phyloP scores from a whole-genome alignment of 441 rosid species.

The Gossypium laxum region DNA sequence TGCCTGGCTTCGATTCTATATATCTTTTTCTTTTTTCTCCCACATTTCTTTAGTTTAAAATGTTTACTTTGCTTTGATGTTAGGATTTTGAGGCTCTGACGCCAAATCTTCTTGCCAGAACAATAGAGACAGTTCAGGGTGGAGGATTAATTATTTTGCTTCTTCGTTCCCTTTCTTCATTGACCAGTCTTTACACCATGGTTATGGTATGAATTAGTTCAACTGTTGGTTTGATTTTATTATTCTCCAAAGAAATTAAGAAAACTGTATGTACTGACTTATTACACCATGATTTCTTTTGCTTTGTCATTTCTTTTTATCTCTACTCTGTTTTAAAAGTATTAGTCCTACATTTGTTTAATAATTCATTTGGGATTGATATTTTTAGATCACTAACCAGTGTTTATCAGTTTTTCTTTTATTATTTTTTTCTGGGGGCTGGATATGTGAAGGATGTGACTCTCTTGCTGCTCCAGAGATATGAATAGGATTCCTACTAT shows the following conservation, averaged over 20 bases:
- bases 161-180: conserved; percentile 65
- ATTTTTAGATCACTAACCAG: neutral
- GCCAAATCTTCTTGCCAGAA: conserved; percentile 89
- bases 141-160: conserved; percentile 79
- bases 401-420: neutral
- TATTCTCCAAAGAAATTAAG: neutral
- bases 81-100: conserved; percentile 98
- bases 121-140: conserved; percentile 97
- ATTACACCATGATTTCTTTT: neutral
- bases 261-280: neutral
- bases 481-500: neutral
- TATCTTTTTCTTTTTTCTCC: neutral
- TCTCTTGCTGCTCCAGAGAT: neutral
- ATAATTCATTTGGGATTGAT: neutral
- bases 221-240: neutral
- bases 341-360: neutral
- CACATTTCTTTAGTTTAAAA: neutral
- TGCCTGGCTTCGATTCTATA: neutral
- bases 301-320: neutral
- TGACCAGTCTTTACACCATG: conserved; percentile 88
- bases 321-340: neutral
- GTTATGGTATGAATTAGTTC: conserved; percentile 59
- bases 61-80: conserved; percentile 12
- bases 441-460: neutral
- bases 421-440: neutral